These are phyloP conservation scores for Sphaerulina vaccinii DNA, from an alignment of 2,329 filamentous ascomycete genomes.

Conservation along the genomic window DNA sequence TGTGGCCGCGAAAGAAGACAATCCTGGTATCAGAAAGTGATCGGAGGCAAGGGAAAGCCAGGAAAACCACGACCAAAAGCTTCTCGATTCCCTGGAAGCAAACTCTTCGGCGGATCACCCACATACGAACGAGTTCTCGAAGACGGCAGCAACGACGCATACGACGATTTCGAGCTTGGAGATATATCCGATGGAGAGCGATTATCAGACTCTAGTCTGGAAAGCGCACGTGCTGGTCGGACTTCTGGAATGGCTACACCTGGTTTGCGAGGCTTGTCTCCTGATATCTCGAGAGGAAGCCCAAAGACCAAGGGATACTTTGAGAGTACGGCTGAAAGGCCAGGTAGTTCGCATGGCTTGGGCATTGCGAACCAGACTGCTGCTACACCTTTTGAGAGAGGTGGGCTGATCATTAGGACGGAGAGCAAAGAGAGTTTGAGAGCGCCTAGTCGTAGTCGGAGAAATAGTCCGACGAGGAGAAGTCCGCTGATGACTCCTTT, in stretches of 20 bases:
- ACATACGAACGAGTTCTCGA: slow-evolving; percentile 82
- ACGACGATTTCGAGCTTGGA: slow-evolving; percentile 73
- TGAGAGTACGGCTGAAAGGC: slow-evolving; percentile 42
- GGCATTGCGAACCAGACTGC: slow-evolving; percentile 23
- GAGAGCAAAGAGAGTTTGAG: slow-evolving; percentile 80
- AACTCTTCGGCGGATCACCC: slow-evolving; percentile 61
- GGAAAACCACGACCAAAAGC: slow-evolving; percentile 5
- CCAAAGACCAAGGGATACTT: slow-evolving; percentile 42
- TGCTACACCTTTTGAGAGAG: slow-evolving; percentile 55
- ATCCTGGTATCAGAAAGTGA: slow-evolving; percentile 56
- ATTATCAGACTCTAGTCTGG: slow-evolving; percentile 21
- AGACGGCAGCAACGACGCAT: slow-evolving; percentile 70
- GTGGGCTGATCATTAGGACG: slow-evolving; percentile 74
- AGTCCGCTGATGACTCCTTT: slow-evolving; percentile 39
- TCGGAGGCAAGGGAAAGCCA: slow-evolving; percentile 43
- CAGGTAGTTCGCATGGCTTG: slow-evolving; percentile 29
- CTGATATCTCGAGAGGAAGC: slow-evolving; percentile 31
- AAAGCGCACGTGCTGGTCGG: slow-evolving; percentile 45
- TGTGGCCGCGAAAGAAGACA: slow-evolving; percentile 74
- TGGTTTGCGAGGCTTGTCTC: slow-evolving; percentile 32
- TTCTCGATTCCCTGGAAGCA: slow-evolving; percentile 40
- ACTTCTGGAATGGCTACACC: slow-evolving; percentile 69
- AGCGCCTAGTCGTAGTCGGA: slow-evolving; percentile 51
- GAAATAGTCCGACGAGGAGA: slow-evolving; percentile 50
- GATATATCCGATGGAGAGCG: slow-evolving; percentile 59